Base-by-base conservation (phyloP, 805 yeast genomes). In the Saccharomycopsis amapae region DNA sequence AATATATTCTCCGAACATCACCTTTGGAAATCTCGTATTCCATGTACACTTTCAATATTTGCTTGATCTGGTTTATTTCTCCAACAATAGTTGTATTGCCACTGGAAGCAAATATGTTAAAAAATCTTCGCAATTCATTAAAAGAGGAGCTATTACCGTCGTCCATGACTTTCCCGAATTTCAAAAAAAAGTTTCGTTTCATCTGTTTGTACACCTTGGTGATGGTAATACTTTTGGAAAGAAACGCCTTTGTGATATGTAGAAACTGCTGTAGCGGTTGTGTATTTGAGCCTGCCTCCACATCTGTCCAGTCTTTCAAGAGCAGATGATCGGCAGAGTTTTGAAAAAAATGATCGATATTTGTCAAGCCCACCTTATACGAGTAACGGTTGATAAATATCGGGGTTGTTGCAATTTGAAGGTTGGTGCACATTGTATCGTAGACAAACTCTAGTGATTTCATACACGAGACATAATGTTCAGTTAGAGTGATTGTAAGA, bases 401-500 rank as follows among this genome's bases (percentile, higher is more conserved):
- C 9, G 43, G 48, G 22, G 32, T 24, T 3, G 34, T 34, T 17
- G 22, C 43, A 3, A 39, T 38, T 10, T 18, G 17, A 17, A 39
- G 13, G 24, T 44, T 39, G n/a, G 44, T 39, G 12, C 15, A 35
- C 15, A 36, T 25, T 10, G 48, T 39, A 23, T 44, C 48, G 32
- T 19, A 44, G 24, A 44, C 33, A 10, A 24, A 28, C 13, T 34
- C 42, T 15, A 39, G 17, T 12, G 39, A 15, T 13, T 34, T 28
- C 15, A 44, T 23, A 34, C 35, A 33, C 3, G 28, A 17, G 13
- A 40, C 18, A 35, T 44, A 44, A 23, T 39, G 38, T n/a, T 44
- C 48, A 2, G 38, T 33, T n/a, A 44, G 24, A 13, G 48, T 34
- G 10, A 44, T 44, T 17, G 44, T 44, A 10, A 44, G 26, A n/a